phyloP scores from a whole-genome alignment of 2,329 filamentous ascomycete genomes.

The Aspergillus quadrilineatus region DNA sequence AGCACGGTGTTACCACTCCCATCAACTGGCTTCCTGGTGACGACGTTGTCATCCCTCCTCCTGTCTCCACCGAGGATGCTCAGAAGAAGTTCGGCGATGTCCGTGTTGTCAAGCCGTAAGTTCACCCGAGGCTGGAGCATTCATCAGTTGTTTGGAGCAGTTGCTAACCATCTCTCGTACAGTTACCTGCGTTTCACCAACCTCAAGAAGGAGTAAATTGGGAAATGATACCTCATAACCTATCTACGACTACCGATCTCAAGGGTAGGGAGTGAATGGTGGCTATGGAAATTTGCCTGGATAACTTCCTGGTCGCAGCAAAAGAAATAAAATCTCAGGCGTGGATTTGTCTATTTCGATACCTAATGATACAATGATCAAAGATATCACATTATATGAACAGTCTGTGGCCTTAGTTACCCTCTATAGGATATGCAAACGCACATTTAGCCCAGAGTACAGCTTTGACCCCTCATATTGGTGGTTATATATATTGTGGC shows the following conservation, averaged over 20 bases:
- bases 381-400: not conserved
- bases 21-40: slow-evolving; percentile 90
- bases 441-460: not conserved
- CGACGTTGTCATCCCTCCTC: slow-evolving; percentile 88
- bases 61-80: slow-evolving; percentile 79
- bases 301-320: slow-evolving; percentile 6
- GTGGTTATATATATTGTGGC: not conserved
- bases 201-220: slow-evolving; percentile 35
- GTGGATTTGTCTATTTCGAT: slow-evolving; percentile 10
- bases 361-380: slow-evolving; percentile 14
- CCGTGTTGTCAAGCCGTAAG: slow-evolving; percentile 59
- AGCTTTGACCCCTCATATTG: not conserved
- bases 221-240: not conserved
- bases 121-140: not conserved
- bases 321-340: not conserved
- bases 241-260: not conserved
- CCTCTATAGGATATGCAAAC: not conserved
- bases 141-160: not conserved
- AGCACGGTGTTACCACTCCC: slow-evolving; percentile 82
- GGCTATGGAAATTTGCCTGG: not conserved
- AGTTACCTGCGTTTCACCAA: slow-evolving; percentile 41
- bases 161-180: not conserved
- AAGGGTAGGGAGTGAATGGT: not conserved
- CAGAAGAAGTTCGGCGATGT: slow-evolving; percentile 81
- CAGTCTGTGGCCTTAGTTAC: not conserved